Conservation (phyloP, 2,329 filamentous ascomycete species). For the Chaetomium strumarium region DNA sequence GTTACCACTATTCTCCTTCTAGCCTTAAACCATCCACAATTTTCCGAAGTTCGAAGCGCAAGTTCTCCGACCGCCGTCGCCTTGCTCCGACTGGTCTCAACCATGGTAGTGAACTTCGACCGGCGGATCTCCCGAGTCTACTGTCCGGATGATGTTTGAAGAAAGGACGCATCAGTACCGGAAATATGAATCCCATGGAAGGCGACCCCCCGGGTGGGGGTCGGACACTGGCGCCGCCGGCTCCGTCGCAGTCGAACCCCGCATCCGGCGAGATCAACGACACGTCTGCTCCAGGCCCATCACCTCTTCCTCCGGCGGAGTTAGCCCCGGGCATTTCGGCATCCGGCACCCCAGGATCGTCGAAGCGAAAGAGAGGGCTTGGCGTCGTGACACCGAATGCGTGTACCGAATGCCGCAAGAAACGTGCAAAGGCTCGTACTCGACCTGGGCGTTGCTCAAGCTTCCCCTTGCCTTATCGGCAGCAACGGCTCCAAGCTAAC, state of each 20-base stretch:
- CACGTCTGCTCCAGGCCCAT: constrained; percentile 8
- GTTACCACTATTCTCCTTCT: too few relatives aligned
- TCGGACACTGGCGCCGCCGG: constrained; percentile 6
- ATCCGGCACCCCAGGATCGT: constrained; percentile 25
- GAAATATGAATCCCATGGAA: constrained; percentile 23
- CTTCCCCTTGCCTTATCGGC: background rate
- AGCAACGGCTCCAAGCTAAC: background rate
- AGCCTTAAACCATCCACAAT: too few relatives aligned
- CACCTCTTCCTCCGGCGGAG: constrained; percentile 26
- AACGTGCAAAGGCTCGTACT: constrained; percentile 50
- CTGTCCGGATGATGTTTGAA: constrained; percentile 6
- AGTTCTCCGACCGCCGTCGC: background rate
- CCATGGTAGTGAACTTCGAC: constrained; percentile 12
- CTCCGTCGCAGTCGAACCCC: background rate
- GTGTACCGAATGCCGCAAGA: constrained; percentile 57
- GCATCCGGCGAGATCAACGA: constrained; percentile 13
- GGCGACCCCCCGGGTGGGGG: constrained; percentile 12
- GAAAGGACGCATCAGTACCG: background rate
- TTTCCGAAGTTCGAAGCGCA: background rate
- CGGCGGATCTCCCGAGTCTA: constrained; percentile 1
- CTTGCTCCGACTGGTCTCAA: background rate
- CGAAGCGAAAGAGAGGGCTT: constrained; percentile 49
- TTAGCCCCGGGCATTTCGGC: constrained; percentile 20
- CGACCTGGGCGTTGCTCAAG: background rate
- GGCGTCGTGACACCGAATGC: constrained; percentile 55